A percentile compares a stretch with the other conserved stretches of the same genome.
These are phyloP conservation scores for Thermomyces lanuginosus DNA, from an alignment of 2,329 filamentous ascomycete species.

Conservation along the genomic window DNA sequence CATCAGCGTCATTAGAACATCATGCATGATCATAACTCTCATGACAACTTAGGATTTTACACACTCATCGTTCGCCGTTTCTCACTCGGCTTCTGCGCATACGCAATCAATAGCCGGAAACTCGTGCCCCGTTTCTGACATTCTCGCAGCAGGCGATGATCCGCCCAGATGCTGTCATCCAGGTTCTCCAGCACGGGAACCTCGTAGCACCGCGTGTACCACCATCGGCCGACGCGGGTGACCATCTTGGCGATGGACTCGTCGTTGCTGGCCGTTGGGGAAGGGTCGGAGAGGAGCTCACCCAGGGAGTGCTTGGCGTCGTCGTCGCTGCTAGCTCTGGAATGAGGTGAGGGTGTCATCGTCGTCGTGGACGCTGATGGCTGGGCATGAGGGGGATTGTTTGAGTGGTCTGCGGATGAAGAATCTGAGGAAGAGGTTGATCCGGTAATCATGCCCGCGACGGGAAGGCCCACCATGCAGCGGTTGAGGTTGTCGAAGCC, in stretches of 20 bases:
- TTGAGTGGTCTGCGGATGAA: slow-evolving; percentile 14
- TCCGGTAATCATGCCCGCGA: slow-evolving; percentile 28
- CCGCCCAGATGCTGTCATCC: slow-evolving; percentile 58
- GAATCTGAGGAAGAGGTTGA: slow-evolving; percentile 26
- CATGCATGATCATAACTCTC: too few species aligned
- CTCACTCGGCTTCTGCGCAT: slow-evolving; percentile 60
- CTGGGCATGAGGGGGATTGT: slow-evolving; percentile 11
- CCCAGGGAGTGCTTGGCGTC: slow-evolving; percentile 36
- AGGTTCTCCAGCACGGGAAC: slow-evolving; percentile 39
- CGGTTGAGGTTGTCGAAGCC: slow-evolving; percentile 34
- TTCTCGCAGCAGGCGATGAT: slow-evolving; percentile 59
- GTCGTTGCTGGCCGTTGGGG: slow-evolving; percentile 54
- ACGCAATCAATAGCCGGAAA: slow-evolving; percentile 79
- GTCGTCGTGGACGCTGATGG: slow-evolving; percentile 9
- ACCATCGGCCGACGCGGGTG: slow-evolving; percentile 81
- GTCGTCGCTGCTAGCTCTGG: slow-evolving; percentile 21
- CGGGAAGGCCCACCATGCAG: slow-evolving; percentile 34
- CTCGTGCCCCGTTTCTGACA: slow-evolving; percentile 76
- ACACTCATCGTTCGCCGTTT: slow-evolving; percentile 30
- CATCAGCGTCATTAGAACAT: slow-evolving; percentile 4
- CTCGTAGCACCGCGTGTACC: slow-evolving; percentile 91
- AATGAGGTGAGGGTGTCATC: slow-evolving; percentile 6
- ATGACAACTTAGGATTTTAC: too few species aligned
- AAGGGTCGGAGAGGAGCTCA: slow-evolving; percentile 56
- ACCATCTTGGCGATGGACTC: slow-evolving; percentile 86